Base-by-base conservation (phyloP, 164 flowering plant genomes). In the Magnolia officinalis region DNA sequence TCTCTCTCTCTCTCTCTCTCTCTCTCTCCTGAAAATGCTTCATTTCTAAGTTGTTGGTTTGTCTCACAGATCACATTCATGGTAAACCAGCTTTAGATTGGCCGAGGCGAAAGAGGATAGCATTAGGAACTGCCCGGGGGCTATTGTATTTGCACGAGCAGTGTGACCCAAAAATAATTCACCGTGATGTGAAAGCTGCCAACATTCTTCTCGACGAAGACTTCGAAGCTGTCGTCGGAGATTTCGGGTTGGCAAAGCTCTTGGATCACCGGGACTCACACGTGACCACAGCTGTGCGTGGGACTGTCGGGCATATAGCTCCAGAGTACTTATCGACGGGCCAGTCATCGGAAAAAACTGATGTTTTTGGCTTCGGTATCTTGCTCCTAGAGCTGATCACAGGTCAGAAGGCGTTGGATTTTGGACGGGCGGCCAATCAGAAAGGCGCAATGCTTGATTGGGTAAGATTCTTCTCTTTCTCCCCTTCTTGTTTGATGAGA, bases 171-270 rank as follows among this genome's bases (percentile, higher is more conserved):
- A 91, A 89, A 78, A 92, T 92, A 59, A 92, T 92, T 45, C 97
- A 92, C 81, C 92, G 97, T 31, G 97, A 92, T 76, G 97, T 92
- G 79, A 92, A 92, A 85, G 97, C 97, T 21, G 97, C 97, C 61
- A 92, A 92, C 77, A 91, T 92, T 70, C 83, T 92, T 82, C 83
- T 92, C 71, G 97, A 92, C 80, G 95, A 90, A 77, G 95, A 92
- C 74, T 88, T 88, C 70, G 97, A 92, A 79, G 97, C 95, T 13
- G 91, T 92, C 78, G 97, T 92, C 31, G 97, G 97, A 75, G 97
- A 92, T 85, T 92, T 92, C 76, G 97, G 97, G 76, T 80, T 92
- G 80, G 97, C 97, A 70, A 92, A 92, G 86, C 94, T 92, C 76
- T 83, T 92, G 84, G 97, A 92, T 81, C 95, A 91, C 74, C 82